Base-by-base conservation (phyloP, 208 protist genomes). In the Strigomonas oncopelti region DNA sequence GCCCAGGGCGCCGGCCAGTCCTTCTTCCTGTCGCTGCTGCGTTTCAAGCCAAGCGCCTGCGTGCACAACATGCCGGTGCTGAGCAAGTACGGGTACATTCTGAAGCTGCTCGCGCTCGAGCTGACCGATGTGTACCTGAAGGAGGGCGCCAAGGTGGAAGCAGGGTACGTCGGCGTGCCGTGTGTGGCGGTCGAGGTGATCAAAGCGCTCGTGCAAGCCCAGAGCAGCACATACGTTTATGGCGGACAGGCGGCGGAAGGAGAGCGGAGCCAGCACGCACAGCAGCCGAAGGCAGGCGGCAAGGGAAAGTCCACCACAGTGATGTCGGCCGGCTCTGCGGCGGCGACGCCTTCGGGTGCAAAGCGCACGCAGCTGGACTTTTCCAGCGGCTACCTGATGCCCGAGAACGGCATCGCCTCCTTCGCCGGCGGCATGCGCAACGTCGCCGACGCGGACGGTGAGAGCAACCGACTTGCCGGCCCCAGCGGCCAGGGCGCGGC, bases 71-170 rank as follows among this genome's bases (percentile, higher is more conserved):
- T 68, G 11, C 81, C 83, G 3, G 61, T 89, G 18, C 77, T 92
- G 45, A 93, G 80, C 74, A 95, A 95, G 74, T 92, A 95, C 80
- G 84, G 85, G 25, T 95, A 90, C 74, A 77, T 93, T 28, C 76
- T 95, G 34, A 90, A 92, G 66, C 72, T 95, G 60, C 72, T 95
- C 25, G 80, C 85, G 16, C 63, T 90, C 34, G 87, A 95, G 73
- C 62, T 83, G n/a, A 75, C 61, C 71, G 85, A 81, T 70, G 66
- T 67, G 59, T 81, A 72, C 69, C 61, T 46, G 48, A 75, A n/a
- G 69, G 75, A 13, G 77, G 83, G 62, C 53, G 77, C 32, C 38
- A 75, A 64, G 22, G 13, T 64, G 60, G 60, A 64, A 4, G 2
- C 38, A 7, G 22, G 27, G 38, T 48, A 27, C 9, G 60, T 54